Base-by-base conservation (phyloP, 495 filamentous ascomycete species). In the Saxophila tyrrhenica region DNA sequence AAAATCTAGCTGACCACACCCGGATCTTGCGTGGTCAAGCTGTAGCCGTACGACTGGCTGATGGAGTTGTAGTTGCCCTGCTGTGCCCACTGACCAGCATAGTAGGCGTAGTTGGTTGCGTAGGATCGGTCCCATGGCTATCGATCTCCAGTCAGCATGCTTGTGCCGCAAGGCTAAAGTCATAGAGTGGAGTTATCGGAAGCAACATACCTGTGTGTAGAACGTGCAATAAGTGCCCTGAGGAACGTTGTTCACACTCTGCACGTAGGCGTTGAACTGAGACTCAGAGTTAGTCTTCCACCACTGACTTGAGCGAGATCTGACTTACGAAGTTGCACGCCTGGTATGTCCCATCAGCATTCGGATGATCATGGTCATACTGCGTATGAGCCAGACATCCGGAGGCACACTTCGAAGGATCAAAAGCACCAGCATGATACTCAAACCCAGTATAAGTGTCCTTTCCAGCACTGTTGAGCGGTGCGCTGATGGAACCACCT, bases 151-250 rank as follows among this genome's bases (percentile, higher is more conserved):
- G n/a, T n/a, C n/a, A n/a, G n/a, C n/a, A n/a, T n/a, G n/a, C n/a
- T n/a, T n/a, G n/a, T n/a, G n/a, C n/a, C n/a, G n/a, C n/a, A n/a
- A n/a, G n/a, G n/a, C n/a, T n/a, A n/a, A n/a, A n/a, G n/a, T n/a
- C n/a, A n/a, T n/a, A n/a, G n/a, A n/a, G n/a, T n/a, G n/a, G n/a
- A n/a, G n/a, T n/a, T n/a, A n/a, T n/a, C n/a, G n/a, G n/a, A n/a
- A n/a, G n/a, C n/a, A n/a, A n/a, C 58, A 61, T 42, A 32, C 45
- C 45, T 53, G 49, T 23, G 54, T 43, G 47, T 56, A 56, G 23
- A 51, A 43, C 17, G 54, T 25, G 39, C 54, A 56, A 32, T 48
- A 48, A 25, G 41, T 51, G 15, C 49, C 49, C 10, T 3, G 16
- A 39, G 41, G 25, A 23, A 22, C 49, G 16, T 51, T 51, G 49